Conservation (phyloP, 768 basidiomycete genomes). For the Dendrothele bispora region DNA sequence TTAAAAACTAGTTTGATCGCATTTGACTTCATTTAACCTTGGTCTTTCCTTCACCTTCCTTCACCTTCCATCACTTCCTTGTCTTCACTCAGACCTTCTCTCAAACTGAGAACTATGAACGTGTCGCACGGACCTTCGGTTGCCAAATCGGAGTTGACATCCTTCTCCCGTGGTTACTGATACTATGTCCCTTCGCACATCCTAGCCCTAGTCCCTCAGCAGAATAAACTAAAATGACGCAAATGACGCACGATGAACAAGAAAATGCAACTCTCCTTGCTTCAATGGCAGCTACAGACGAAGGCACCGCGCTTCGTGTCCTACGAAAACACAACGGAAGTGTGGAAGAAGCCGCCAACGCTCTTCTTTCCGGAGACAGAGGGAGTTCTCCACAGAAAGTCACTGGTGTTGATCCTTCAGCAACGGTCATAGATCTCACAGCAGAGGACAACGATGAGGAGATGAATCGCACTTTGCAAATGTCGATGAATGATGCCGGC, state of each 20-base stretch:
- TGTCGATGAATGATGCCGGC: constrained; percentile 52
- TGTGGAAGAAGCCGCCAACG: constrained; percentile 53
- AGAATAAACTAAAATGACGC: too few relatives aligned
- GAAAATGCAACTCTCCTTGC: neutral
- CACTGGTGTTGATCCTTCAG: constrained; percentile 23
- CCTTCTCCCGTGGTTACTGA: too few relatives aligned
- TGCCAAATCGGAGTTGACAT: too few relatives aligned
- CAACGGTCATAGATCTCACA: constrained; percentile 59
- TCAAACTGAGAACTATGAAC: too few relatives aligned
- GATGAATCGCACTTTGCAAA: constrained; percentile 49
- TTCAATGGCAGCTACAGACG: constrained; percentile 22
- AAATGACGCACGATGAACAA: neutral
- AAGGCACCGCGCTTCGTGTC: constrained; percentile 51
- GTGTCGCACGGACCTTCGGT: too few relatives aligned
- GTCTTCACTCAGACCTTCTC: too few relatives aligned
- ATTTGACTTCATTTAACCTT: too few relatives aligned
- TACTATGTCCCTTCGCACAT: too few relatives aligned
- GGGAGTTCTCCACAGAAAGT: constrained; percentile 29
- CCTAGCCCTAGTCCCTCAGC: too few relatives aligned
- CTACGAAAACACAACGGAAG: constrained; percentile 62
- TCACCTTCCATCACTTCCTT: too few relatives aligned
- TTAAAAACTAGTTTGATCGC: too few relatives aligned
- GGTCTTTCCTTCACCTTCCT: too few relatives aligned
- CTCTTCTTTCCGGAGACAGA: constrained; percentile 52
- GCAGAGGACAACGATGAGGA: constrained; percentile 52